Evolutionary conservation across 345 rosid species (phyloP).

Genomic region (Eucalyptus erythrocorys): DNA sequence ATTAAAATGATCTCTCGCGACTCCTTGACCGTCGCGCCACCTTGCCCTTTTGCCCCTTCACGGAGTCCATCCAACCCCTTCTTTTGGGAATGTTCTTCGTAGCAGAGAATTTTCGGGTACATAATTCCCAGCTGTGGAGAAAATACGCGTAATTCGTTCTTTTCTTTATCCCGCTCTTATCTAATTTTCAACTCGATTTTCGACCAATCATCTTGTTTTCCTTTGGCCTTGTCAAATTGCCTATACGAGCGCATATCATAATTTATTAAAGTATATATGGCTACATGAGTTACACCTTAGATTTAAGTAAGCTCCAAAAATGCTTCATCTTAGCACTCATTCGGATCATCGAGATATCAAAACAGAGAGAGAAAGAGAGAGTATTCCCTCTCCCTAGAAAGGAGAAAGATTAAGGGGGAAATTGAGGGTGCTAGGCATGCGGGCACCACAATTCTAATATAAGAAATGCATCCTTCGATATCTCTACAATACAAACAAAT

Average conservation of each 20-base stretch:
- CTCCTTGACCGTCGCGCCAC: background rate
- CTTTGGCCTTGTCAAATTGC: background rate
- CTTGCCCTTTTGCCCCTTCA: background rate
- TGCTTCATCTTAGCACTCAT: background rate
- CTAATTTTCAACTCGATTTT: background rate
- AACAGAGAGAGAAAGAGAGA: background rate
- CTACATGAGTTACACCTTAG: background rate
- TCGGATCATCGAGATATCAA: background rate
- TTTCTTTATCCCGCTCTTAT: background rate
- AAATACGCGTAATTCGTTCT: background rate
- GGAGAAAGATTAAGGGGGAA: background rate
- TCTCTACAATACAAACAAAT: background rate
- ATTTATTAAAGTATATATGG: background rate
- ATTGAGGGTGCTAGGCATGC: background rate
- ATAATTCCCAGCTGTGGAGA: background rate
- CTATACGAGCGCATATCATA: too few species aligned
- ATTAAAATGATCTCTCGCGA: background rate
- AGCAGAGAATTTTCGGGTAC: background rate
- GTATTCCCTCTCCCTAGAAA: background rate
- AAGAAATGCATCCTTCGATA: too few species aligned
- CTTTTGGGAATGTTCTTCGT: background rate
- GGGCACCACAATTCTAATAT: too few species aligned
- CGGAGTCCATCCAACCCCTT: background rate
- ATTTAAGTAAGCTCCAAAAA: background rate
- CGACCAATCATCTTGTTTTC: background rate